Evolutionary conservation across 345 rosid genomes (phyloP).

Genomic region (Euclidium syriacum): DNA sequence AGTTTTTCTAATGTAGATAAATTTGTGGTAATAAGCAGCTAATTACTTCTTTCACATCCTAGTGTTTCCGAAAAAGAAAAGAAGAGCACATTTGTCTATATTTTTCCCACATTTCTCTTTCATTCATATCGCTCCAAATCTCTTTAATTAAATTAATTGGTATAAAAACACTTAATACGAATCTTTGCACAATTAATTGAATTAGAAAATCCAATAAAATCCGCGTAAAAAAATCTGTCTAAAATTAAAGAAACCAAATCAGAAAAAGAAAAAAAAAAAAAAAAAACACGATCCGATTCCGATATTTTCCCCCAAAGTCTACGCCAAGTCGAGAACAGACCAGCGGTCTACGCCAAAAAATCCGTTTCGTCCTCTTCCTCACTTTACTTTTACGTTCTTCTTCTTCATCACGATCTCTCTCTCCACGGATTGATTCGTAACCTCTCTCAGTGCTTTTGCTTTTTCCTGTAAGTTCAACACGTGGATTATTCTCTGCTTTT

Average conservation of each 20-base stretch:
- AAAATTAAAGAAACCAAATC: not conserved
- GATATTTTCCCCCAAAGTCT: slow-evolving; percentile 5
- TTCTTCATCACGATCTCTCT: slow-evolving; percentile 13
- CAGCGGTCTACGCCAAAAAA: not conserved
- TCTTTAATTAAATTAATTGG: not conserved
- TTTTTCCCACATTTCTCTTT: not conserved
- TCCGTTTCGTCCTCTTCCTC: not conserved
- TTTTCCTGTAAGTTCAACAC: slow-evolving; percentile 20
- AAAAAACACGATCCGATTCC: not conserved
- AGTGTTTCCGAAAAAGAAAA: no score
- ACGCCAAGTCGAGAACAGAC: not conserved
- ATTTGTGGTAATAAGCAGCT: no score
- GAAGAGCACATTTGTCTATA: no score
- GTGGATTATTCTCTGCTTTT: slow-evolving; percentile 6
- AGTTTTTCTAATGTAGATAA: no score
- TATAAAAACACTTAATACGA: not conserved
- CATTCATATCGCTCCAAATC: not conserved
- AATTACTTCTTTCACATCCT: no score
- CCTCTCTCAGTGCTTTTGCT: not conserved
- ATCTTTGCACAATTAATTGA: not conserved
- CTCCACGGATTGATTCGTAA: slow-evolving; percentile 13
- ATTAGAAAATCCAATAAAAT: not conserved
- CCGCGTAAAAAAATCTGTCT: not conserved
- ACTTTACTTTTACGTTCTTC: slow-evolving; percentile 6
- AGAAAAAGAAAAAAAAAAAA: not conserved